Evolutionary conservation across 1,139 yeast species (phyloP), one percentile per base, ranked within the genome.

Genomic region (Candida albicans): DNA sequence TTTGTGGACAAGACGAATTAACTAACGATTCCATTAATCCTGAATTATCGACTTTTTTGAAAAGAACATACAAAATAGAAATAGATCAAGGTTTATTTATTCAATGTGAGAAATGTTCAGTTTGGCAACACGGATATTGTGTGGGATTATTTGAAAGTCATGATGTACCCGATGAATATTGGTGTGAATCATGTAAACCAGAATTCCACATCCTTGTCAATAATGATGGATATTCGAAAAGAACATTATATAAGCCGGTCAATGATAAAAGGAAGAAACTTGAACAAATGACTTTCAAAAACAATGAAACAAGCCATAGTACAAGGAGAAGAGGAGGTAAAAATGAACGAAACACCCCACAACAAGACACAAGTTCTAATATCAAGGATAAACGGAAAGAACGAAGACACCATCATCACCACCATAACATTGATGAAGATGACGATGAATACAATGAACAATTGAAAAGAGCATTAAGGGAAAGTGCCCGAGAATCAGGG

Each of bases 111-210:
- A 75, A 78, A 50, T 93, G 99, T 67, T 82, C 89, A 24, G 96
- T 85, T 9, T 93, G 98, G 99, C 98, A 93, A 65, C 99, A 93
- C 62, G 98, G 97, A 2, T 90, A 75, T 65, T 93, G 99, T 68
- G 97, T 93, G 34, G 96, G 96, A 1, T 77, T 88, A 47, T 74
- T 72, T 49, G 78, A 79, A 40, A 87, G 82, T 52, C 84, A 81
- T 29, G 85, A 80, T 47, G 89, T 89, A 0, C 96, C 96, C 1
- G 96, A 90, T 47, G 87, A 87, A 61, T 91, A 91, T 64, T 88
- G 89, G 87, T 91, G 98, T 71, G 99, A 93, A 60, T 65, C 70
- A 55, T 93, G 98, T 67, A 81, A 84, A 52, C 96, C 96, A 0
- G 91, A 86, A 37, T 68, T 85, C 35, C 98, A 91, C 61, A 67